These are phyloP conservation scores for Trypanosoma lewisi DNA, from an alignment of 208 protist genomes.

Conservation along the genomic window DNA sequence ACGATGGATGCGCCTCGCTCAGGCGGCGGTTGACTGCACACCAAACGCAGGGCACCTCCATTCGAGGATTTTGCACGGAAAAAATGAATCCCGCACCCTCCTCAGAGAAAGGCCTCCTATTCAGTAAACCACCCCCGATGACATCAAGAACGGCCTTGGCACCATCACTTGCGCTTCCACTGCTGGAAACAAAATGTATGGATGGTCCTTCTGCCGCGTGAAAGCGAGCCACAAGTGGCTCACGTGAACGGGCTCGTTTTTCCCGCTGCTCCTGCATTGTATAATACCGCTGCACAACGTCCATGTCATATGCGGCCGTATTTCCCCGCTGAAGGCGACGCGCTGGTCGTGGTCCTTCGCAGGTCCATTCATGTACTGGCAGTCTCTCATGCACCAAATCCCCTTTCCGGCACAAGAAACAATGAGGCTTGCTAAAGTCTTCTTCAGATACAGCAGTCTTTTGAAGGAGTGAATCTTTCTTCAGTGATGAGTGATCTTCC, in stretches of 20 bases:
- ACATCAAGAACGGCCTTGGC: background rate
- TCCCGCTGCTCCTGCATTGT: constrained; percentile 59
- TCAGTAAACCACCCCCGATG: background rate
- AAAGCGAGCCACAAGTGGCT: constrained; percentile 48
- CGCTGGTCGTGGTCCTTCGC: constrained; percentile 57
- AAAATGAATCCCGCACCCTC: constrained; percentile 69
- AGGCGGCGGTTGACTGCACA: constrained; percentile 51
- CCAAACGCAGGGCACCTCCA: constrained; percentile 66
- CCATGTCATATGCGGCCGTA: constrained; percentile 41
- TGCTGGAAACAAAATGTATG: background rate
- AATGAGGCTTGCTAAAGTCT: constrained; percentile 25
- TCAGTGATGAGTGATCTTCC: background rate
- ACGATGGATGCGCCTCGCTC: constrained; percentile 30
- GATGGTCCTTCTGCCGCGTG: constrained; percentile 28
- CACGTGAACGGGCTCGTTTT: constrained; percentile 31
- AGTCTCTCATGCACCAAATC: constrained; percentile 40
- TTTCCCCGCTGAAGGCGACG: constrained; percentile 27
- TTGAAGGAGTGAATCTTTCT: background rate
- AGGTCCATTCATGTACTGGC: constrained; percentile 73
- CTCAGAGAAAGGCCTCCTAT: constrained; percentile 38
- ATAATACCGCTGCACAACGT: constrained; percentile 66
- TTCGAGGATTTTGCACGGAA: constrained; percentile 63
- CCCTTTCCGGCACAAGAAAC: constrained; percentile 63
- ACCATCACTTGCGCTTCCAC: background rate
- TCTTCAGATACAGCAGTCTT: background rate